Base-by-base conservation (phyloP, 192 early-diverging fungal genomes). In the Ambispora gerdemannii region DNA sequence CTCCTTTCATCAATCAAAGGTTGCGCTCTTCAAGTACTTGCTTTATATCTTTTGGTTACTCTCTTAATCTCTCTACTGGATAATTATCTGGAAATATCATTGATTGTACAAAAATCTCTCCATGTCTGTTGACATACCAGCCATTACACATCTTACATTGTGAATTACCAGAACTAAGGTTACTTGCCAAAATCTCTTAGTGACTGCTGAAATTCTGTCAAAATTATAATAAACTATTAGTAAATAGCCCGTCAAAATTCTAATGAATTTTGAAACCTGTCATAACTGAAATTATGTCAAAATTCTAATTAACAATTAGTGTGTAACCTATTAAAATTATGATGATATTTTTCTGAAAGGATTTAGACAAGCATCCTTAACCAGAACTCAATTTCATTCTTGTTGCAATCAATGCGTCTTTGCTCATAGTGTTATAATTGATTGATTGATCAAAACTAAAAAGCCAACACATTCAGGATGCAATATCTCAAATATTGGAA, bases 371-470 rank as follows among this genome's bases (percentile, higher is more conserved):
- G n/a, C n/a, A n/a, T 25, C 43, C 50, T 56, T 47, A 51, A 27
- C 61, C 62, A 3, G 74, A 27, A n/a, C 35, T 35, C 7, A 75
- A 43, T 17, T 68, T 76, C 69, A 79, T 76, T 47, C 53, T 71
- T 3, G 33, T 51, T 15, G 55, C 78, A 32, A 79, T 51, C 8
- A 75, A 38, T 55, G 64, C 59, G 65, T 79, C 66, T 13, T 61
- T 28, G 24, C 55, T 63, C n/a, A 70, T 61, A 15, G 62, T 50
- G 24, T 38, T 43, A 58, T 78, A 58, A 64, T 74, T 74, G 6
- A 36, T 63, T 33, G 62, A 67, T 27, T 78, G 51, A 59, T 78
- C 55, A 69, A 78, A 78, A 36, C 60, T 49, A 65, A 74, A 78
- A 32, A 73, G 2, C 31, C 72, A 31, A 74, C 63, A 43, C 49